Conservation (phyloP, 2,329 filamentous ascomycete genomes). For the Xylariaceae sp. region DNA sequence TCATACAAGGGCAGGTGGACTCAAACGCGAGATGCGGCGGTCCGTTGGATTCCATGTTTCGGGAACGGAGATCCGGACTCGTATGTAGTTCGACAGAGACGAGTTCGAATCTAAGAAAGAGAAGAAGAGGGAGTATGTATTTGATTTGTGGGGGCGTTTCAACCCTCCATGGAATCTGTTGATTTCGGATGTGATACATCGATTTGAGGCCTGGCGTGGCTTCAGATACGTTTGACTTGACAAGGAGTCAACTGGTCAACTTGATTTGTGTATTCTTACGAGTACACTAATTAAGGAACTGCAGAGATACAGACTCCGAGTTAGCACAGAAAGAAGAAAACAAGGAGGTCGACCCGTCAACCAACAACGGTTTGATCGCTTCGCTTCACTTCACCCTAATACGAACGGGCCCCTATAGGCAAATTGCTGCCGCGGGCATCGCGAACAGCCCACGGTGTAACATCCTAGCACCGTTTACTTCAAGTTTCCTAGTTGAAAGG, state of each 20-base stretch:
- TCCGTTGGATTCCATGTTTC: not conserved
- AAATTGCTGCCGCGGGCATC: not conserved
- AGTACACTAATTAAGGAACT: too few species aligned
- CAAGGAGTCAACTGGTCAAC: not conserved
- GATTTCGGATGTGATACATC: not conserved
- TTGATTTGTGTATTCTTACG: too few species aligned
- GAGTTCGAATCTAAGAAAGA: too few species aligned
- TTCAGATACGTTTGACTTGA: not conserved
- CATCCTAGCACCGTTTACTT: too few species aligned
- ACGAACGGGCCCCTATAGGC: not conserved
- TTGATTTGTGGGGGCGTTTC: not conserved
- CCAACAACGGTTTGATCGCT: not conserved
- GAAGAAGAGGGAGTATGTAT: not conserved
- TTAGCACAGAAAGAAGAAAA: not conserved
- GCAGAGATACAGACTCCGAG: too few species aligned
- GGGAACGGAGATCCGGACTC: not conserved
- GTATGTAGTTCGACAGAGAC: not conserved
- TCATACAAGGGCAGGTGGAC: too few species aligned
- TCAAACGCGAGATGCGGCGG: not conserved
- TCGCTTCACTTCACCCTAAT: not conserved
- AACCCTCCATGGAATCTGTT: not conserved
- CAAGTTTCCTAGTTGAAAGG: not conserved
- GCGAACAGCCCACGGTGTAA: not conserved
- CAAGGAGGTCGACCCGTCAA: not conserved
- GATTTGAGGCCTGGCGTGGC: not conserved